A percentile compares a stretch with the other conserved stretches of the same genome.
Evolutionary conservation across 371 early-diverging fungal genomes (phyloP).

Genomic region (Entomophthora muscae): DNA sequence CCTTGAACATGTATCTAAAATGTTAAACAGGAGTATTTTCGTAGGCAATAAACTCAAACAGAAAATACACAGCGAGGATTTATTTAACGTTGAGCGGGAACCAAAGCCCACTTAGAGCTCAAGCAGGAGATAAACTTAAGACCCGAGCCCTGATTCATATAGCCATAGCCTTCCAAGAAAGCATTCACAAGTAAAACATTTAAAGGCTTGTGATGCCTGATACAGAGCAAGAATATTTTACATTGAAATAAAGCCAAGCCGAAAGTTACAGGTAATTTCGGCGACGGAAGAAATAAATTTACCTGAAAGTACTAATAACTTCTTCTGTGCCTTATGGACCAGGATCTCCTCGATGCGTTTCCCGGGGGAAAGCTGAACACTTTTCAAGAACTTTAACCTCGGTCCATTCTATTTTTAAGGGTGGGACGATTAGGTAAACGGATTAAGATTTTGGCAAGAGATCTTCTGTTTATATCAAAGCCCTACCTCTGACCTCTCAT

Average conservation of each 20-base stretch:
- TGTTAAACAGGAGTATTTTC: too few relatives aligned
- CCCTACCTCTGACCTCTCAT: not conserved
- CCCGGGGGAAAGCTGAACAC: not conserved
- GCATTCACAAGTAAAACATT: too few relatives aligned
- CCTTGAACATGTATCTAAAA: too few relatives aligned
- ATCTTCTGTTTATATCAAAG: not conserved
- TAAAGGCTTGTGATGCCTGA: not conserved
- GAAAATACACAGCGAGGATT: too few relatives aligned
- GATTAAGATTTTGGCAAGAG: not conserved
- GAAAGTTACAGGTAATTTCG: not conserved
- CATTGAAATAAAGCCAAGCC: not conserved
- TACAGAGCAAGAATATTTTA: not conserved
- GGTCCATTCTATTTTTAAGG: not conserved
- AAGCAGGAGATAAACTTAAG: too few relatives aligned
- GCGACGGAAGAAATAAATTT: not conserved
- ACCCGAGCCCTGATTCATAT: not conserved
- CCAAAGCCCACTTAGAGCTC: too few relatives aligned
- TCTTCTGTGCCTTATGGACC: not conserved
- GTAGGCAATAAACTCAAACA: too few relatives aligned
- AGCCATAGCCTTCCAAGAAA: too few relatives aligned
- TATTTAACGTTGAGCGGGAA: too few relatives aligned
- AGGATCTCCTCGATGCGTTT: not conserved
- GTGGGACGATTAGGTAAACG: not conserved
- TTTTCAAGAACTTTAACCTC: not conserved
- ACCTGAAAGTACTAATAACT: not conserved